These are phyloP conservation scores for Arthroderma uncinatum DNA, from an alignment of 2,329 filamentous ascomycete genomes.

Conservation along the genomic window DNA sequence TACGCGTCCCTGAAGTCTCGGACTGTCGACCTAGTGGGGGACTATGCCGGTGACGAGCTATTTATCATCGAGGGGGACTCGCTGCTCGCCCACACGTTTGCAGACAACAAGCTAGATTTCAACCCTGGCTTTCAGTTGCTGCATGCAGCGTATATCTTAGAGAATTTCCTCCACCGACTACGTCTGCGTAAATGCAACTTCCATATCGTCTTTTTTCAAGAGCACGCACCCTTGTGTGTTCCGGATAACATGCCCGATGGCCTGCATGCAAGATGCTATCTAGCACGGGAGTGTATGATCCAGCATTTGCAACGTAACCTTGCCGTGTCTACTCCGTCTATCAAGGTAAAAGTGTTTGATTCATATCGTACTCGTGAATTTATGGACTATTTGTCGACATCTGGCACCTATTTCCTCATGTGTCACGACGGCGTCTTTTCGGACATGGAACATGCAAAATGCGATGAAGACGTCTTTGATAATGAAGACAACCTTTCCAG, in stretches of 20 bases:
- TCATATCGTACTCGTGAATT: constrained; percentile 43
- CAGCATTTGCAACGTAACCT: constrained; percentile 47
- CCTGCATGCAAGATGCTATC: constrained; percentile 43
- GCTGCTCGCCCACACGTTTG: constrained; percentile 53
- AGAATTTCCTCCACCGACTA: constrained; percentile 52
- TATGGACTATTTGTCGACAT: constrained; percentile 41
- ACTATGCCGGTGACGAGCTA: constrained; percentile 62
- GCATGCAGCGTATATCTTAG: constrained; percentile 58
- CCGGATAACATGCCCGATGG: constrained; percentile 32
- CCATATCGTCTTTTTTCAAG: constrained; percentile 57
- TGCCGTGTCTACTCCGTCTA: constrained; percentile 26
- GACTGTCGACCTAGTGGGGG: constrained; percentile 56
- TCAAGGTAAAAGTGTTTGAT: constrained; percentile 40
- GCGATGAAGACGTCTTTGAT: neutral
- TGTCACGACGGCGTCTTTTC: constrained; percentile 48
- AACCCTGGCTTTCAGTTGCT: constrained; percentile 54
- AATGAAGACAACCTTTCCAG: neutral
- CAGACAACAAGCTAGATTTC: constrained; percentile 54
- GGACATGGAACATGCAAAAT: neutral
- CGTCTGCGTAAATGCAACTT: constrained; percentile 57
- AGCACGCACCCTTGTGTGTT: constrained; percentile 42
- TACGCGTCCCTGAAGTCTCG: constrained; percentile 37
- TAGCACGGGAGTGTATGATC: constrained; percentile 54
- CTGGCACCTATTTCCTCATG: constrained; percentile 56
- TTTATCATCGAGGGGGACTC: constrained; percentile 66